Evolutionary conservation across 768 basidiomycete genomes (phyloP), one percentile per base, ranked within the genome.

Genomic region (Boletus sp.): DNA sequence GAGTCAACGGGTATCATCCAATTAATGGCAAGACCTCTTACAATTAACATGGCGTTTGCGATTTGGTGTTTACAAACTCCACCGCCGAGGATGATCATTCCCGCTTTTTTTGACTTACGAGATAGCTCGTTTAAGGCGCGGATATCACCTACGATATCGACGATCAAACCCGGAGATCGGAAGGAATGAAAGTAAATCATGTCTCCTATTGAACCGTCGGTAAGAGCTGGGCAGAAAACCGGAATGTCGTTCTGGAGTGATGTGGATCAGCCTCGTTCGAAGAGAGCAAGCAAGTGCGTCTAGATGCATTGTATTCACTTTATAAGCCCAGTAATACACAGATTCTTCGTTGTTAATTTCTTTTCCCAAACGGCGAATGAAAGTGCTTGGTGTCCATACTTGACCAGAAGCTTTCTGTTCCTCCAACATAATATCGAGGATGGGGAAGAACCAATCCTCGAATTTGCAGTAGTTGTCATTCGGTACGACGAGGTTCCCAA

Each of bases 131-230:
- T 99, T 34, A 99, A 75, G 37, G 81, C 77, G 21, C 95, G 85
- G 52, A 99, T 98, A 68, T 99, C 97, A 60, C 84, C 82, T 13
- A 98, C 95, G 58, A 99, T 97, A 67, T 99, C 97, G 56, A 99
- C 75, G 21, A 90, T 75, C 47, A 99, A 79, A 11, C 88, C 89
- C 1, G 90, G 91, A 41, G 81, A 83, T 57, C 83, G 81, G 79
- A 94, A 99, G 13, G 94, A 95, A 73, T 98, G 97, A 70, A 98
- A 98, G 73, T 98, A 99, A 37, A 98, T 87, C 95, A 98, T 98
- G 71, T 99, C 97, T 53, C 97, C 97, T 53, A 99, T 80, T 0
- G 97, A 98, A 11, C 97, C 97, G 66, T 99, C 97, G 27, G 97
- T 99, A 45, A 99, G 75, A 1, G 97, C 97, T 23, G 97, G 97